Percentiles rank a stretch among this genome's conserved stretches.
Evolutionary conservation across 768 basidiomycete species (phyloP).

Genomic region (Amanita jacksonii): DNA sequence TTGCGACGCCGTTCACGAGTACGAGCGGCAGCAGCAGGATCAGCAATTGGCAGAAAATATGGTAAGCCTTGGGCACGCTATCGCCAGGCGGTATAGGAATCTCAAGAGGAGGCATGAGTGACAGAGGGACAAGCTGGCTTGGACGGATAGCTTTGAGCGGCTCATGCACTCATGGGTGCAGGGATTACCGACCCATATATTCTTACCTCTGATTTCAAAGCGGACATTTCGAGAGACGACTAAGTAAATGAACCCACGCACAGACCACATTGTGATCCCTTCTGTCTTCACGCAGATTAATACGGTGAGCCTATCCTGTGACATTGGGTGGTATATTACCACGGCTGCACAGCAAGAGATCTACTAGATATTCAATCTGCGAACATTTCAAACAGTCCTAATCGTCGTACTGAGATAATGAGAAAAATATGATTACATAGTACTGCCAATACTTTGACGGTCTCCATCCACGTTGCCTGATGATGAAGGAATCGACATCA

Average conservation of each 20-base stretch:
- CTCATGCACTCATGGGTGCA: slow-evolving; percentile 5
- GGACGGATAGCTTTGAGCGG: slow-evolving; percentile 7
- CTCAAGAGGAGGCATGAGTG: not conserved
- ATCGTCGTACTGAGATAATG: no score
- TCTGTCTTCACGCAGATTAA: no score
- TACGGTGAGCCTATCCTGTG: no score
- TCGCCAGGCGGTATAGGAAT: slow-evolving; percentile 1
- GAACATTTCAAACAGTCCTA: no score
- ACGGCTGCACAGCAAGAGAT: no score
- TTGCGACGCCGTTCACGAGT: slow-evolving; percentile 3
- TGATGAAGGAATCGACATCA: no score
- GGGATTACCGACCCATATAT: slow-evolving; percentile 2
- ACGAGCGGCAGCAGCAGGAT: slow-evolving; percentile 2
- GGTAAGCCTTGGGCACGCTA: slow-evolving; percentile 2
- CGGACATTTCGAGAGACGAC: not conserved
- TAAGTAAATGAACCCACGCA: not conserved
- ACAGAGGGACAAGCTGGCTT: not conserved
- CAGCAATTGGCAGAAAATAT: slow-evolving; percentile 5
- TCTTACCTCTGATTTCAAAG: slow-evolving; percentile 4
- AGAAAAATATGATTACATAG: no score
- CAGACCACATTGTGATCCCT: no score
- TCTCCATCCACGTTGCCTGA: no score
- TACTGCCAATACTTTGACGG: no score
- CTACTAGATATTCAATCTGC: no score
- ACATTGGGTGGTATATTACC: no score